Evolutionary conservation across 2,329 filamentous ascomycete species (phyloP).

Genomic region (Penicillium sclerotigenum): DNA sequence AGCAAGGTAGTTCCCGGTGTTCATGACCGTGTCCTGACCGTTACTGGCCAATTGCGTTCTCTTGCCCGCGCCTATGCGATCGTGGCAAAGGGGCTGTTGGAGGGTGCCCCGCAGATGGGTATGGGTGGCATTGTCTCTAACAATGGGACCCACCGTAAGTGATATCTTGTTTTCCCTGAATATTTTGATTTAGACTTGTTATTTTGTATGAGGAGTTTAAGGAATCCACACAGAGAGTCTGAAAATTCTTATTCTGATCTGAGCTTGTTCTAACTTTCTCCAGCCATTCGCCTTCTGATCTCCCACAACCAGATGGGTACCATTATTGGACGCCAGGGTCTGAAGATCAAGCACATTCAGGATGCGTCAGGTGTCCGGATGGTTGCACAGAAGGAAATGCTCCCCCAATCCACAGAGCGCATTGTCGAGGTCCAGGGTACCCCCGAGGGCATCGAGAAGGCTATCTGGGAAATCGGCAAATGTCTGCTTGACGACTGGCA

Average conservation of each 20-base stretch:
- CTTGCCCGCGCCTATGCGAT: slow-evolving; percentile 91
- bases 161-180: slow-evolving; percentile 1
- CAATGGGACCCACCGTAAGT: slow-evolving; percentile 92
- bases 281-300: slow-evolving; percentile 95
- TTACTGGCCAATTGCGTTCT: slow-evolving; percentile 83
- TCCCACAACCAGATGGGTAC: slow-evolving; percentile 99
- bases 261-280: slow-evolving; percentile 16
- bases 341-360: slow-evolving; percentile 99
- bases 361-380: slow-evolving; percentile 95
- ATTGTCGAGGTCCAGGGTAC: slow-evolving; percentile 96
- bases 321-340: slow-evolving; percentile 91
- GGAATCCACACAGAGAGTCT: not conserved
- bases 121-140: slow-evolving; percentile 88
- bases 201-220: not conserved
- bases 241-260: not conserved
- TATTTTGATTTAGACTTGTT: not conserved
- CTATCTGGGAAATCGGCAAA: slow-evolving; percentile 98
- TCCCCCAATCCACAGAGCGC: slow-evolving; percentile 95
- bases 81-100: slow-evolving; percentile 84
- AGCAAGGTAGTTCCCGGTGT: slow-evolving; percentile 98
- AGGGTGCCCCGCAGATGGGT: slow-evolving; percentile 90
- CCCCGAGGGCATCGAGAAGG: slow-evolving; percentile 91
- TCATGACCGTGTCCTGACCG: slow-evolving; percentile 93
- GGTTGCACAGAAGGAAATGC: slow-evolving; percentile 99
- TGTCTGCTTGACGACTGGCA: slow-evolving; percentile 98